Conservation (phyloP, 164 flowering plant genomes). For the Vitis amurensis region DNA sequence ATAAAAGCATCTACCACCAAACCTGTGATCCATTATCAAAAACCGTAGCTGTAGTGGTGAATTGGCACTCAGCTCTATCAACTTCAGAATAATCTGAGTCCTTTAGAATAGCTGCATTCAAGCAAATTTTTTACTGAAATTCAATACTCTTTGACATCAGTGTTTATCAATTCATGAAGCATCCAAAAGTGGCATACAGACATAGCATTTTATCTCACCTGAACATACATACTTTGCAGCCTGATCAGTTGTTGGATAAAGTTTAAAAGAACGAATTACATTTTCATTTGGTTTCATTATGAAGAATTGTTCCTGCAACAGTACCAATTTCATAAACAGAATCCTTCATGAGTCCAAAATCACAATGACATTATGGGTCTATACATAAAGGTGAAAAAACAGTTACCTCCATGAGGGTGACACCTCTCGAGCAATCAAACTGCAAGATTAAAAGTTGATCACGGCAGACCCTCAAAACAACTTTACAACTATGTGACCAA, state of each 20-base stretch:
- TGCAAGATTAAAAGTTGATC: slow-evolving; percentile 32
- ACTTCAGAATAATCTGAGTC: slow-evolving; percentile 82
- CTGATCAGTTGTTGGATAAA: slow-evolving; percentile 72
- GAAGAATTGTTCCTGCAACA: slow-evolving; percentile 75
- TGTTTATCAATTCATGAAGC: background rate
- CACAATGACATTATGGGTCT: background rate
- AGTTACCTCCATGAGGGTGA: slow-evolving; percentile 71
- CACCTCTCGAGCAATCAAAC: slow-evolving; percentile 74
- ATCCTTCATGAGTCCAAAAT: slow-evolving; percentile 1
- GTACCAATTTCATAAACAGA: slow-evolving; percentile 7
- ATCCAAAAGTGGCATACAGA: background rate
- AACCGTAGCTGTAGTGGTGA: slow-evolving; percentile 78
- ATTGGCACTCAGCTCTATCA: slow-evolving; percentile 95
- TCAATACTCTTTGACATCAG: background rate
- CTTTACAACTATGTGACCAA: too few relatives aligned
- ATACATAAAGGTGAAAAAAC: background rate
- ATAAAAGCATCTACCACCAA: slow-evolving; percentile 1
- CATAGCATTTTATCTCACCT: slow-evolving; percentile 34
- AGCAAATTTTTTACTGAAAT: slow-evolving; percentile 7
- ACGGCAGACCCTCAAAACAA: background rate
- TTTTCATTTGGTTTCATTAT: slow-evolving; percentile 78
- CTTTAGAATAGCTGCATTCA: slow-evolving; percentile 85
- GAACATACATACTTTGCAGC: slow-evolving; percentile 74
- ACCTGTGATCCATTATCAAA: slow-evolving; percentile 90
- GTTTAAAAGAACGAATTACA: slow-evolving; percentile 57